These are phyloP conservation scores for Botryosphaeria agaves DNA, from an alignment of 2,329 filamentous ascomycete species.

Conservation along the genomic window DNA sequence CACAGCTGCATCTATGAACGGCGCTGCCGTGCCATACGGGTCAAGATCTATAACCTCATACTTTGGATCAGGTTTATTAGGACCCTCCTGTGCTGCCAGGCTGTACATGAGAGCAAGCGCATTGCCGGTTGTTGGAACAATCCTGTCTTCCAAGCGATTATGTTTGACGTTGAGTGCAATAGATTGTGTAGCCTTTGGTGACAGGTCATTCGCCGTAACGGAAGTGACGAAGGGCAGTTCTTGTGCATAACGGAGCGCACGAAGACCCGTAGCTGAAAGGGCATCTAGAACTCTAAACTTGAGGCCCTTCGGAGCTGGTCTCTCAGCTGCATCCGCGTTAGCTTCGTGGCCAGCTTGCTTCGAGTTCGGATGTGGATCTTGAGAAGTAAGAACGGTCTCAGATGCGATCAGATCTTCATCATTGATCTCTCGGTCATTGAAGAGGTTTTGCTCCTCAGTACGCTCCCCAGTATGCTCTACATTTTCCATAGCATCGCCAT, in stretches of 20 bases:
- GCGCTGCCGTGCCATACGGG: slow-evolving; percentile 83
- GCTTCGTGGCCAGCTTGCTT: not conserved
- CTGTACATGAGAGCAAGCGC: slow-evolving; percentile 82
- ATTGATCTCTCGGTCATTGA: not conserved
- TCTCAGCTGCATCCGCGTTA: no score
- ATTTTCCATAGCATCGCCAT: not conserved
- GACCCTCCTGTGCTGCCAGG: slow-evolving; percentile 33
- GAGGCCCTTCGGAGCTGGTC: no score
- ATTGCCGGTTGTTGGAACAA: slow-evolving; percentile 61
- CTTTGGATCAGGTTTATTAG: slow-evolving; percentile 25
- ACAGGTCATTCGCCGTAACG: slow-evolving; percentile 81
- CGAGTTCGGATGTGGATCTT: no score
- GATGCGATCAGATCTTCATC: not conserved
- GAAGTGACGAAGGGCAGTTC: slow-evolving; percentile 74
- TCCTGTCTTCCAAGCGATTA: slow-evolving; percentile 55
- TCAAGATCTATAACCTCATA: slow-evolving; percentile 96
- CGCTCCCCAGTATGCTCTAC: not conserved
- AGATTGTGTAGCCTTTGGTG: slow-evolving; percentile 30
- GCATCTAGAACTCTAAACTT: slow-evolving; percentile 82
- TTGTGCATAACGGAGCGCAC: slow-evolving; percentile 78
- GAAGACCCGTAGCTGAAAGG: slow-evolving; percentile 79
- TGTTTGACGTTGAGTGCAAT: slow-evolving; percentile 75
- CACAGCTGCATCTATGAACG: slow-evolving; percentile 81
- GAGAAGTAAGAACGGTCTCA: no score
- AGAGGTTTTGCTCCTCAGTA: not conserved